phyloP scores from a whole-genome alignment of 805 yeast species.

The Blastobotrys peoriensis region DNA sequence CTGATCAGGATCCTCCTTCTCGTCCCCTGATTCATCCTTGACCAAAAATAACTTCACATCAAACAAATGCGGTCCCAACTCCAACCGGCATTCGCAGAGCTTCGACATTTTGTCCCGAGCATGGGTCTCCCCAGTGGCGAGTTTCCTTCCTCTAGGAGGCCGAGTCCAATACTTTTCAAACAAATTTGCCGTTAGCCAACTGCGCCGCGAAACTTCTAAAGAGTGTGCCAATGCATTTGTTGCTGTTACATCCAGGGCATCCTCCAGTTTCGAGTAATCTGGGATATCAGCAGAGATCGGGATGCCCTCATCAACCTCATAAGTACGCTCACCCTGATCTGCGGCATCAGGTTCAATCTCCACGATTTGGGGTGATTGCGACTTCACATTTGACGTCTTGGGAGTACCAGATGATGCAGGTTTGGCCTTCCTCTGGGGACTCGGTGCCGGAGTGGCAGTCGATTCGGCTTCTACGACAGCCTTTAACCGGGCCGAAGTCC shows the following conservation, averaged over 20 bases:
- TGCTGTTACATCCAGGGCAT: constrained; percentile 65
- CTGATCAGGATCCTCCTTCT: constrained; percentile 24
- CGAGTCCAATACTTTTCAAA: constrained; percentile 79
- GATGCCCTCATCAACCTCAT: constrained; percentile 54
- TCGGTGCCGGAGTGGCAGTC: too few species aligned
- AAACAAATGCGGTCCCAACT: constrained; percentile 79
- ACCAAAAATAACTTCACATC: constrained; percentile 74
- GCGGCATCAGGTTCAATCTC: too few species aligned
- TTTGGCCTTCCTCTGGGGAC: too few species aligned
- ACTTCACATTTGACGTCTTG: too few species aligned
- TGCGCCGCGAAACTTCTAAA: constrained; percentile 62
- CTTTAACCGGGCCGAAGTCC: neutral
- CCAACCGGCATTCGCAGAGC: constrained; percentile 66
- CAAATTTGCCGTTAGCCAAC: constrained; percentile 60
- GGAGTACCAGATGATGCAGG: too few species aligned
- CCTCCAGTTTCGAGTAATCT: constrained; percentile 53
- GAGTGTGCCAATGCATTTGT: constrained; percentile 46
- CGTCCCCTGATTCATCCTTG: constrained; percentile 55
- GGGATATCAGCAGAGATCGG: constrained; percentile 67
- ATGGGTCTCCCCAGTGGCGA: constrained; percentile 40
- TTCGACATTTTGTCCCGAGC: constrained; percentile 86
- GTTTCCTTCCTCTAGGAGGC: constrained; percentile 51
- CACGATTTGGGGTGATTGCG: too few species aligned
- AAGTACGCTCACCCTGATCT: constrained; percentile 37
- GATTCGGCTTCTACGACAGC: neutral